phyloP scores from a whole-genome alignment of 768 basidiomycete genomes.

The Leccinum variicolor region DNA sequence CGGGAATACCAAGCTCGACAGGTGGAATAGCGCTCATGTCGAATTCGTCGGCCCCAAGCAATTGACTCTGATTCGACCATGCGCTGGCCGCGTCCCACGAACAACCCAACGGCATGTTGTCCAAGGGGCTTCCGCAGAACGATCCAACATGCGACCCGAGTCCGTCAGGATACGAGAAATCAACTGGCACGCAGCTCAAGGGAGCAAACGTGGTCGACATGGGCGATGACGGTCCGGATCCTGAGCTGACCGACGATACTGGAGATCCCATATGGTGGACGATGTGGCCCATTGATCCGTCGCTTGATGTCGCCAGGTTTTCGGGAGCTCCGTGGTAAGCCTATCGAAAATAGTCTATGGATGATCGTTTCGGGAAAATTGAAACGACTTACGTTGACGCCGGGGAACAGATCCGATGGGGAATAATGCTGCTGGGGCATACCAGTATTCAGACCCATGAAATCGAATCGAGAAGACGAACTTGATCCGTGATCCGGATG shows the following conservation, averaged over 20 bases:
- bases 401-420: slow-evolving; percentile 25
- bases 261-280: slow-evolving; percentile 49
- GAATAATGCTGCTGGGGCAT: slow-evolving; percentile 40
- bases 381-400: slow-evolving; percentile 39
- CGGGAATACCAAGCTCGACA: slow-evolving; percentile 55
- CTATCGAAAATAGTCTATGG: slow-evolving; percentile 26
- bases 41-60: slow-evolving; percentile 60
- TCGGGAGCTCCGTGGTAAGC: slow-evolving; percentile 50
- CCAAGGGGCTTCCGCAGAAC: slow-evolving; percentile 21
- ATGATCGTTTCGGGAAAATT: slow-evolving; percentile 4
- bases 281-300: slow-evolving; percentile 38
- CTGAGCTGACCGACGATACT: slow-evolving; percentile 43
- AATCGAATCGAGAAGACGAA: slow-evolving; percentile 50
- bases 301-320: slow-evolving; percentile 36
- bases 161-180: slow-evolving; percentile 24
- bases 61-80: slow-evolving; percentile 35
- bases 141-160: slow-evolving; percentile 4
- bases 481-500: slow-evolving; percentile 47
- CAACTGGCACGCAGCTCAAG: slow-evolving; percentile 11
- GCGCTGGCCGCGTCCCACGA: slow-evolving; percentile 30
- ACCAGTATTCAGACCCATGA: slow-evolving; percentile 44
- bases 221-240: slow-evolving; percentile 51
- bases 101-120: slow-evolving; percentile 29
- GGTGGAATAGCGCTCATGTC: slow-evolving; percentile 64
- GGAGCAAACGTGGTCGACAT: slow-evolving; percentile 51